phyloP scores from a whole-genome alignment of 768 basidiomycete species.

The Amyloporia xantha region DNA sequence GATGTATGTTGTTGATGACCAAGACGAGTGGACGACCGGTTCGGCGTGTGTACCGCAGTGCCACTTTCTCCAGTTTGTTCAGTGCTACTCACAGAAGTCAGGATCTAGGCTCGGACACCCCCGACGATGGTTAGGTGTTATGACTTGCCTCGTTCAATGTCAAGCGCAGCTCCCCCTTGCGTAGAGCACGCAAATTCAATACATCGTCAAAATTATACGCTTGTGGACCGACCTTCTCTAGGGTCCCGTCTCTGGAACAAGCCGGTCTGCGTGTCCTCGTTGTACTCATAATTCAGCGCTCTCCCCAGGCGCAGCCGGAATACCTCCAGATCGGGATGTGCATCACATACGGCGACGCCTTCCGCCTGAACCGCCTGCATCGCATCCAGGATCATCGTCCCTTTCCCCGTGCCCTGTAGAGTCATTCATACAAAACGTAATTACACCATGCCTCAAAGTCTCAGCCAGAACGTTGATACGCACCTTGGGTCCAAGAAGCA shows the following conservation, averaged over 20 bases:
- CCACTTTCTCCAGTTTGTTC: conserved; percentile 84
- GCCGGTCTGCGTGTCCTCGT: conserved; percentile 74
- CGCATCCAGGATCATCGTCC: conserved; percentile 77
- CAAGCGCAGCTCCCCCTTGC: conserved; percentile 65
- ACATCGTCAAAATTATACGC: background rate
- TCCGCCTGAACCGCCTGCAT: conserved; percentile 70
- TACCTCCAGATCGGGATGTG: conserved; percentile 82
- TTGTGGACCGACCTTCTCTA: conserved; percentile 49
- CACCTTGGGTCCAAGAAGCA: conserved; percentile 76
- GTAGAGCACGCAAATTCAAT: conserved; percentile 1
- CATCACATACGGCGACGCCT: conserved; percentile 72
- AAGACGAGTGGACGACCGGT: conserved; percentile 68
- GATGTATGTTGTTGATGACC: conserved; percentile 75
- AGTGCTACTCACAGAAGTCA: conserved; percentile 40
- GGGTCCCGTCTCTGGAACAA: conserved; percentile 82
- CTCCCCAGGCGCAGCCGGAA: conserved; percentile 83
- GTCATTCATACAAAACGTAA: background rate
- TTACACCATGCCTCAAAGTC: conserved; percentile 10
- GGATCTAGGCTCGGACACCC: background rate
- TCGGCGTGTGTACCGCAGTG: conserved; percentile 50
- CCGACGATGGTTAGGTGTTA: too few relatives aligned
- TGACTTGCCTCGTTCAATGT: conserved; percentile 67
- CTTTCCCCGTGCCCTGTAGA: conserved; percentile 68
- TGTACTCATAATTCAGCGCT: conserved; percentile 80
- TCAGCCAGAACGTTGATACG: conserved; percentile 5